Base-by-base conservation (phyloP, 1,284 basidiomycete genomes). In the Trametes hirsuta region DNA sequence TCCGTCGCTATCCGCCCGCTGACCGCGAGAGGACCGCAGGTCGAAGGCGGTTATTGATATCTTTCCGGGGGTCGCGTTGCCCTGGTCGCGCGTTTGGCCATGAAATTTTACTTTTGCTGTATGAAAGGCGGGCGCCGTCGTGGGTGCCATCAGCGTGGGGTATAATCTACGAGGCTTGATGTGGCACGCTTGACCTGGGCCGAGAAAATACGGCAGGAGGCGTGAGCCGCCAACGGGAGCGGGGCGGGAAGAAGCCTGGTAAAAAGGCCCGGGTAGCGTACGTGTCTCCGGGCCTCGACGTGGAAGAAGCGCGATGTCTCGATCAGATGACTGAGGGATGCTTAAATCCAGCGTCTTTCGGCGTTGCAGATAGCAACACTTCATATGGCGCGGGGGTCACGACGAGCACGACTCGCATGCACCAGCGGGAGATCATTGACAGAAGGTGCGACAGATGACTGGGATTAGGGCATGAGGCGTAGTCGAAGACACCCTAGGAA, bases 361-460 rank as follows among this genome's bases (percentile, higher is more conserved):
- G 34, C 21, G 36, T 56, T 21, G 55, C 15, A 40, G 36, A 22
- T 36, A 14, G 49, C 21, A 52, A 48, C 21, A 21, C 39, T 47
- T 52, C 55, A 41, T 58, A 52, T 58, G 36, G 55, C 49, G 37
- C 15, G 21, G 34, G 24, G 41, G 55, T 58, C 55, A 58, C 55
- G 49, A 47, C 52, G 55, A 58, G 44, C n/a, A 35, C 3, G 49
- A 37, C 25, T 50, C 55, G 55, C 49, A 58, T 47, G 55, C 21
- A 52, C 44, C 12, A 14, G 12, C 49, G 42, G 55, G 35, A 51
- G 55, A 58, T 58, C 55, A 52, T 58, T 51, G 55, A 21, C 30
- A 51, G 55, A 58, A 58, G 55, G 42, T 42, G 35, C 36, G 25
- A 40, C 55, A 58, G 55, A 58, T 58, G 55, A 58, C 55, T 41